Base-by-base conservation (phyloP, 2,329 filamentous ascomycete species). In the Colletotrichum costaricense region DNA sequence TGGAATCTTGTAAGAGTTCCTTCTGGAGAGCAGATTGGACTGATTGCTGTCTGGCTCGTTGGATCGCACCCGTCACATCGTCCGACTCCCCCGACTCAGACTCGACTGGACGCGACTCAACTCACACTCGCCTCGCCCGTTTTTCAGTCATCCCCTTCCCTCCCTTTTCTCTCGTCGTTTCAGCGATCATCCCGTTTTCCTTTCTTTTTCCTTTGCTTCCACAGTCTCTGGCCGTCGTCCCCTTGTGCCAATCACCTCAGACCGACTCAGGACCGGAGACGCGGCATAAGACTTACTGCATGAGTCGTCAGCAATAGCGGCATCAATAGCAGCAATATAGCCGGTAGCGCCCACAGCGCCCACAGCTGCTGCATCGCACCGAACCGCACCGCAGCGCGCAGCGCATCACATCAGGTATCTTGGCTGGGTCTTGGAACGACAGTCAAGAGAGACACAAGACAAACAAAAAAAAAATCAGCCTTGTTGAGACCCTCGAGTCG, bases 251-350 rank as follows among this genome's bases (percentile, higher is more conserved):
- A 60, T 67, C 26, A 62, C 22, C 57, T 52, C 28, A 16, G 6
- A 63, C 63, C 28, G 49, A 46, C 9, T n/a, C 30, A 22, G 57
- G n/a, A 26, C 33, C 22, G 66, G 58, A 64, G 33, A 60, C 54
- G 46, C 22, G 22, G 63, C 24, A 14, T 12, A 35, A 63, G 49
- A 57, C 54, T 54, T 16, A 60, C 42, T 62, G 56, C n/a, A 49
- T 58, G 42, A 22, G 54, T 60, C 52, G 69, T 69, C 65, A 59
- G 58, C 65, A 54, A 54, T 54, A 58, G 64, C 55, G 38, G 8
- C 55, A 33, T 14, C 59, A 46, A 63, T 38, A 58, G 64, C 55
- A 42, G 12, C 55, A 49, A 24, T 38, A 46, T 12, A 24, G n/a
- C 12, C 59, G 28, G 12, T 28, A 63, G 38, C 38, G 16, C 14